These are phyloP conservation scores for Rutstroemia sp. DNA, from an alignment of 2,329 filamentous ascomycete genomes.

Conservation along the genomic window DNA sequence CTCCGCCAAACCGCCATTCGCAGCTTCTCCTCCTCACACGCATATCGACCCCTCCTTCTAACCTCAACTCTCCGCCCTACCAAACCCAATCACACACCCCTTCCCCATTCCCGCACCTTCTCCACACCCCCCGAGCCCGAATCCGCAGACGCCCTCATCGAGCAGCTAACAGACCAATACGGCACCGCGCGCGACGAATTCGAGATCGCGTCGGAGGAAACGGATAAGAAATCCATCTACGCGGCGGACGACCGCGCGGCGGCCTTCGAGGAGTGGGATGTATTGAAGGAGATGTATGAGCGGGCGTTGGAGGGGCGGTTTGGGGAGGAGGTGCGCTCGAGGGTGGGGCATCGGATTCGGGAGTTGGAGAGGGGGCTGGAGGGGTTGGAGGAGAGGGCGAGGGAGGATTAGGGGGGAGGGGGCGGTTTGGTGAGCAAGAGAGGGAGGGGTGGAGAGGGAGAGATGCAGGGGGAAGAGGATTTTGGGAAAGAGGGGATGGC, in stretches of 20 bases:
- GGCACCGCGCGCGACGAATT: conserved; percentile 40
- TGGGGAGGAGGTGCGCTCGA: conserved; percentile 35
- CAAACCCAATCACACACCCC: background rate
- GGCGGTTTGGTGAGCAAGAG: background rate
- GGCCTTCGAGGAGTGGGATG: conserved; percentile 37
- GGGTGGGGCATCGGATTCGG: conserved; percentile 37
- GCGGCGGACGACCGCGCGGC: conserved; percentile 38
- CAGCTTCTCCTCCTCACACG: background rate
- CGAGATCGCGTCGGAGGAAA: conserved; percentile 41
- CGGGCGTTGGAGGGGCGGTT: conserved; percentile 29
- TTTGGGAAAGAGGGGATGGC: background rate
- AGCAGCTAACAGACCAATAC: conserved; percentile 16
- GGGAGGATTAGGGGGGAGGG: conserved; percentile 35
- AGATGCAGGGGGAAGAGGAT: background rate
- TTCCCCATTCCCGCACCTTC: background rate
- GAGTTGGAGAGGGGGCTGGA: conserved; percentile 34
- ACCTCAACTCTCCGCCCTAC: background rate
- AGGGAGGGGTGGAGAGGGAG: background rate
- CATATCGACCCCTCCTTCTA: background rate
- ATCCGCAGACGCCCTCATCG: background rate
- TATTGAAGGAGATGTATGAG: conserved; percentile 28
- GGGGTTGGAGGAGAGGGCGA: conserved; percentile 26
- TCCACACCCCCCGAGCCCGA: background rate
- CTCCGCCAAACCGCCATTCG: background rate
- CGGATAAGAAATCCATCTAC: conserved; percentile 37